Conservation (phyloP, 2,329 filamentous ascomycete species). For the Penicillium janthinellum region DNA sequence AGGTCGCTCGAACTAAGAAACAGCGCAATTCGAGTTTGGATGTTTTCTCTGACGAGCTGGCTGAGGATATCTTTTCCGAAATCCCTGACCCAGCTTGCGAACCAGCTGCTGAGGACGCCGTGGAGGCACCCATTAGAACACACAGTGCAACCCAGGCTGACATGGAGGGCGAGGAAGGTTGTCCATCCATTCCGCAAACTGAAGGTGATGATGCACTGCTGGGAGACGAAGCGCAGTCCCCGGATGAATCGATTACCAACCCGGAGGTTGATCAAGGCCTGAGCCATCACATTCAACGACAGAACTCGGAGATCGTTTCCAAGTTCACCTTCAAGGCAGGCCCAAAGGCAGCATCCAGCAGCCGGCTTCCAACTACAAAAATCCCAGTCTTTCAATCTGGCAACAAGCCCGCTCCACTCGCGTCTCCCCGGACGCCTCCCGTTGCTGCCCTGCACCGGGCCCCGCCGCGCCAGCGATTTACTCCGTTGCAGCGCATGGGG, state of each 20-base stretch:
- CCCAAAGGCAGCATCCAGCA: not conserved
- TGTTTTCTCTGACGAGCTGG: conserved; percentile 57
- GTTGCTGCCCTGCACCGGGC: conserved; percentile 12
- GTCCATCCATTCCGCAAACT: not conserved
- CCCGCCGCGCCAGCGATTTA: conserved; percentile 31
- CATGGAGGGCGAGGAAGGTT: not conserved
- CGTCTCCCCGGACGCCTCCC: conserved; percentile 17
- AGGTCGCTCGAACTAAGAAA: conserved; percentile 42
- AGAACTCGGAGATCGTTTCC: conserved; percentile 39
- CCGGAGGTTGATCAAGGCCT: conserved; percentile 36
- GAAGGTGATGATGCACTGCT: not conserved
- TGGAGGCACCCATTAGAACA: not conserved
- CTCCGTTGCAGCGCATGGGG: conserved; percentile 46
- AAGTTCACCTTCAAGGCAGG: conserved; percentile 38
- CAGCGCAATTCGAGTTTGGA: conserved; percentile 48
- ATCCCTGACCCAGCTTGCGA: conserved; percentile 40
- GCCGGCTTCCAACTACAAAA: conserved; percentile 7
- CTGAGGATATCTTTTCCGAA: conserved; percentile 53
- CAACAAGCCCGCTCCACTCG: not conserved
- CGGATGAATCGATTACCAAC: conserved; percentile 22
- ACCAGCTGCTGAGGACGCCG: conserved; percentile 6
- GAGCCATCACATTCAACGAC: conserved; percentile 39
- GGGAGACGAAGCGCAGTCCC: not conserved
- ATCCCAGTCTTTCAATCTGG: conserved; percentile 16
- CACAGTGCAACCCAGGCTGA: not conserved